phyloP scores from a whole-genome alignment of 495 filamentous ascomycete species.

The Trypethelium eluteriae region DNA sequence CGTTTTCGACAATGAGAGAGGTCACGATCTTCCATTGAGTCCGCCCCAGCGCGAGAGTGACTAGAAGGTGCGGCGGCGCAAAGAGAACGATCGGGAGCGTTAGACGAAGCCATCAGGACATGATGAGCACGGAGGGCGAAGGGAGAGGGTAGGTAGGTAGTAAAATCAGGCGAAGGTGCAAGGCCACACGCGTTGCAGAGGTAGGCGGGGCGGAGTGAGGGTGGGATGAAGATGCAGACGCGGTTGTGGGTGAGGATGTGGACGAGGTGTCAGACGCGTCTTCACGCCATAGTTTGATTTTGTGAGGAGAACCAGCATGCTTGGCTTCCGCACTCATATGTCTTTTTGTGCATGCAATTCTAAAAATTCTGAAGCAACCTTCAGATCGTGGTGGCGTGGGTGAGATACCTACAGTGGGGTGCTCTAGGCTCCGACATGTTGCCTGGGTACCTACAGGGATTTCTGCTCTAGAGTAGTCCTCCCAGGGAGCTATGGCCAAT shows the following conservation, averaged over 20 bases:
- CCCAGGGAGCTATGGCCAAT: conserved; percentile 10
- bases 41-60: conserved; percentile 33
- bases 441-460: not conserved
- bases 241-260: too few relatives aligned
- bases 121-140: not conserved
- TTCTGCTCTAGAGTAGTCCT: not conserved
- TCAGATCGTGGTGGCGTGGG: too few relatives aligned
- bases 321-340: too few relatives aligned
- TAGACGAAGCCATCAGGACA: conserved; percentile 8
- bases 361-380: too few relatives aligned
- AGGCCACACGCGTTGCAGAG: not conserved
- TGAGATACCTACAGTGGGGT: too few relatives aligned
- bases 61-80: conserved; percentile 13
- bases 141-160: not conserved
- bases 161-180: not conserved
- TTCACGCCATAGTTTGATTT: too few relatives aligned
- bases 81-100: conserved; percentile 9
- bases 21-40: conserved; percentile 51
- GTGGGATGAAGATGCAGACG: too few relatives aligned
- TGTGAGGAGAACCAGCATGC: too few relatives aligned
- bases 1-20: conserved; percentile 52
- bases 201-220: too few relatives aligned
- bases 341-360: too few relatives aligned
- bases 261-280: too few relatives aligned
- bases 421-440: not conserved